Evolutionary conservation across 2,329 filamentous ascomycete species (phyloP).

Genomic region (Pyrenophora seminiperda): DNA sequence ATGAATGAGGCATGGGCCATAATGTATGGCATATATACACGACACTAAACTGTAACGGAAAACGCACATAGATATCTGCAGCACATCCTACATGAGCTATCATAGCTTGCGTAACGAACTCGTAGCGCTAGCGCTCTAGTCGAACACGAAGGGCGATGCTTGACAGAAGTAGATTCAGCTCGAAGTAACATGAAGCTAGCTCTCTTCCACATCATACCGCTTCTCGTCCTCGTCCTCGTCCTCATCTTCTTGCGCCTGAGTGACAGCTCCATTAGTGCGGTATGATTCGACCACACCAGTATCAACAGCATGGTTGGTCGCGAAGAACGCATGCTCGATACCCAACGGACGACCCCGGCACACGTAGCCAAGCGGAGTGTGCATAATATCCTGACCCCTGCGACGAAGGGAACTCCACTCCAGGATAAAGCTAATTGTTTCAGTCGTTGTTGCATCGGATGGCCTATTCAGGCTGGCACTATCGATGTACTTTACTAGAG

Average conservation of each 20-base stretch:
- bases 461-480: background rate
- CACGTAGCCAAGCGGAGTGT: conserved; percentile 62
- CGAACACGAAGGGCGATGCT: too few species aligned
- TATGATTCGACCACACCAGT: conserved; percentile 3
- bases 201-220: conserved; percentile 1
- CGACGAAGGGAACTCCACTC: conserved; percentile 61
- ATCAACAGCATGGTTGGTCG: conserved; percentile 3
- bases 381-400: conserved; percentile 58
- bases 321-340: conserved; percentile 57
- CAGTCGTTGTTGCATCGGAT: conserved; percentile 10
- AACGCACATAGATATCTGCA: too few species aligned
- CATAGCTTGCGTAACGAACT: too few species aligned
- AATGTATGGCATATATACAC: too few species aligned
- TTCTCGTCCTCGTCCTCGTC: conserved; percentile 2
- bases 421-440: conserved; percentile 42
- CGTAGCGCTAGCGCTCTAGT: too few species aligned
- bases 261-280: conserved; percentile 2
- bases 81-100: too few species aligned
- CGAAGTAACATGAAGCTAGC: background rate
- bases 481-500: conserved; percentile 19
- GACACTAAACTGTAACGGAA: too few species aligned
- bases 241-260: background rate
- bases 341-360: conserved; percentile 55
- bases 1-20: too few species aligned
- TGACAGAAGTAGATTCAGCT: too few species aligned